These are phyloP conservation scores for Pichia inconspicua DNA, from an alignment of 1,139 yeast genomes.

Conservation along the genomic window DNA sequence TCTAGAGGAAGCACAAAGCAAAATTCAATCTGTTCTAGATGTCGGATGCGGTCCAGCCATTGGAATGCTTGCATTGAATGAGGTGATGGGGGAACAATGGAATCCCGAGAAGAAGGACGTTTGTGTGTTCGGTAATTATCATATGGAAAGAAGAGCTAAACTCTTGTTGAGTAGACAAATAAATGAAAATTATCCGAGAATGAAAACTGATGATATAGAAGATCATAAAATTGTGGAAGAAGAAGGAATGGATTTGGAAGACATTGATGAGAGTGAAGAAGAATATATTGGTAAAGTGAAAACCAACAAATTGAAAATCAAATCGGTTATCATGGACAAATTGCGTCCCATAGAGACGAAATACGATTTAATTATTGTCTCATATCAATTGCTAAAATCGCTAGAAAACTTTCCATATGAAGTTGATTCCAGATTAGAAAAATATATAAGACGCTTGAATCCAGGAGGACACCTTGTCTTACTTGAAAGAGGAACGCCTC, in stretches of 20 bases:
- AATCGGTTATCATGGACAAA: conserved; percentile 45
- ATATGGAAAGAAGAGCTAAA: conserved; percentile 78
- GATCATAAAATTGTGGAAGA: conserved; percentile 6
- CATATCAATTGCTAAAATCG: conserved; percentile 65
- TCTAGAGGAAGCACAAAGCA: conserved; percentile 47
- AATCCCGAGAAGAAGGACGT: conserved; percentile 61
- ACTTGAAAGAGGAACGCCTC: conserved; percentile 82
- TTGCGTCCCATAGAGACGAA: conserved; percentile 35
- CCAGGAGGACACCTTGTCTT: conserved; percentile 76
- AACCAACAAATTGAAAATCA: conserved; percentile 44
- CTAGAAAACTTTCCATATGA: conserved; percentile 59
- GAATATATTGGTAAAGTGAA: conserved; percentile 51
- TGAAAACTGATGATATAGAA: conserved; percentile 27
- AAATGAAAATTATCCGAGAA: conserved; percentile 37
- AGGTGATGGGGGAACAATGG: conserved; percentile 59
- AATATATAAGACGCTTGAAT: conserved; percentile 50
- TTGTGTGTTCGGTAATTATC: conserved; percentile 61
- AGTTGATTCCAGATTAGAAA: conserved; percentile 62
- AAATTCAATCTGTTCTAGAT: conserved; percentile 49
- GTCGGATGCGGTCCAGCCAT: conserved; percentile 91
- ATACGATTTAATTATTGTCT: conserved; percentile 81
- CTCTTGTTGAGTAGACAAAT: conserved; percentile 63
- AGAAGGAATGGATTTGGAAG: conserved; percentile 2
- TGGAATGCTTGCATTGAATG: conserved; percentile 84
- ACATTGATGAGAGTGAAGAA: conserved; percentile 5